Evolutionary conservation across 352 stramenopile species (phyloP), one percentile per base, ranked within the genome.

Genomic region (Phytopythium delawarense): DNA sequence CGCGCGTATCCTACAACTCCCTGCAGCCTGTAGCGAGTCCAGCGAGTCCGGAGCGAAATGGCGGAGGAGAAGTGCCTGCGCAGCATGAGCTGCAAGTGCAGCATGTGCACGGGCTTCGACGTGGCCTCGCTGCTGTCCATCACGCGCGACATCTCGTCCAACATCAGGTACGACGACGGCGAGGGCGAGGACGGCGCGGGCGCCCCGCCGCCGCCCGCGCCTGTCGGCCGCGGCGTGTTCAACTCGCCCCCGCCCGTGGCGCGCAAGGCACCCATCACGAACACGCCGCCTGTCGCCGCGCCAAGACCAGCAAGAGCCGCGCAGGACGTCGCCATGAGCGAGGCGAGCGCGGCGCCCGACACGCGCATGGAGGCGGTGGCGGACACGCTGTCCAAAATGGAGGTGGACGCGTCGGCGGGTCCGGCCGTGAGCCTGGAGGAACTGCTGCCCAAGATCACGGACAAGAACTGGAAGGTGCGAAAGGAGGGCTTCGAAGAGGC

Each of bases 401-500:
- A 76, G 13, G 59, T 76, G 28, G 64, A 70, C 42, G 54, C 59
- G 11, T 25, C 46, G 4, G 54, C 42, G 16, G 23, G 50, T 2
- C 11, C 34, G 12, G 56, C 18, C n/a, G 48, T 73, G 13, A 67
- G 72, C 21, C 64, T 91, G 11, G 81, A 91, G 8, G 64, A 52
- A 6, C 46, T 94, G 4, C 51, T 90, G 32, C 66, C 71, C 16
- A 81, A 91, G 54, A 23, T 94, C 52, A 73, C 70, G 16, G 85
- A 96, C 57, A 94, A 92, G 69, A 92, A 91, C 69, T 96, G 87
- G 87, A 94, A 94, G 72, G 63, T 87, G 18, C 76, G 87, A 9
- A 96, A 94, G 76, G 79, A 90, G 68, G 87, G 71, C 0, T 94
- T 86, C 57, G 87, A 94, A 25, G 61, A 89, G 40, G 64, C 92